Conservation (phyloP, 1,284 basidiomycete genomes). For the Fomes fomentarius region DNA sequence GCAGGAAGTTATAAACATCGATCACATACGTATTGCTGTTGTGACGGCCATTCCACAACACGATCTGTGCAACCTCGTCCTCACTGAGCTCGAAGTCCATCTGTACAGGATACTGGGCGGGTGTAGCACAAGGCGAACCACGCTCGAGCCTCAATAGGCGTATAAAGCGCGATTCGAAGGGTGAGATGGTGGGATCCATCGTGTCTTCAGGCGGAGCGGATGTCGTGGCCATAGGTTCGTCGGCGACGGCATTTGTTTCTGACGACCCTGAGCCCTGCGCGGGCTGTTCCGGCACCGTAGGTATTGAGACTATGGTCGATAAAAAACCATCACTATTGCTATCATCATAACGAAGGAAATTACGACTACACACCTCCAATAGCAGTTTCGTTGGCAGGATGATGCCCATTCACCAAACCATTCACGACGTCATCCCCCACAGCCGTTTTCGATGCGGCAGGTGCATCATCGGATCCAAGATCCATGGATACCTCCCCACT, state of each 20-base stretch:
- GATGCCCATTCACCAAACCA: not conserved
- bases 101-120: slow-evolving; percentile 6
- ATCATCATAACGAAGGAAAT: not conserved
- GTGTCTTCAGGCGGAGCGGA: not conserved
- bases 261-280: not conserved
- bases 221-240: not conserved
- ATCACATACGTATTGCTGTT: slow-evolving; percentile 4
- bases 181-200: not conserved
- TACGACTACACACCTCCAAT: not conserved
- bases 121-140: slow-evolving; percentile 12
- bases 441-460: not conserved
- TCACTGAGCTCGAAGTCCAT: slow-evolving; percentile 14
- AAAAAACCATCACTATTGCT: not conserved
- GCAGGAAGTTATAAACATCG: not conserved
- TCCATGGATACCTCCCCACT: not conserved
- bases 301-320: not conserved
- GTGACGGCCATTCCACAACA: slow-evolving; percentile 13
- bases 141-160: slow-evolving; percentile 12
- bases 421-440: not conserved
- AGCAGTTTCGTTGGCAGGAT: not conserved
- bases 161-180: slow-evolving; percentile 4
- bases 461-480: not conserved
- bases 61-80: slow-evolving; percentile 13
- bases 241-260: not conserved
- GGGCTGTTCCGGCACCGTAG: not conserved